These are phyloP conservation scores for Cyanodermella asteris DNA, from an alignment of 2,329 filamentous ascomycete species.

Conservation along the genomic window DNA sequence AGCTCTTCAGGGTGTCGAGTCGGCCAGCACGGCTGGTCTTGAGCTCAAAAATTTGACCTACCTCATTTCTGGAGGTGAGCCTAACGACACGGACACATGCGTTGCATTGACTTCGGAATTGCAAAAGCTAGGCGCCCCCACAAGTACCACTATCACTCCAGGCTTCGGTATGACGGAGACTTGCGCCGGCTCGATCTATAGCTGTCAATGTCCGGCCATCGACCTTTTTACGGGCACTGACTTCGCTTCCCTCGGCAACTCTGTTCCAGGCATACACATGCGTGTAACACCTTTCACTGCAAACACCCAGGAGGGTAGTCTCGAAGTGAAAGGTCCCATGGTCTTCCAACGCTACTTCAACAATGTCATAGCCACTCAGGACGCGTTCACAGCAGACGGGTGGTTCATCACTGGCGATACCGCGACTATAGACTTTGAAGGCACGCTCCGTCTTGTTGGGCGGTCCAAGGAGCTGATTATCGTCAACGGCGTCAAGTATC, in stretches of 20 bases:
- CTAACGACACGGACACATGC: conserved; percentile 19
- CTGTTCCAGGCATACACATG: conserved; percentile 19
- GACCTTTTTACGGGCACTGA: conserved; percentile 12
- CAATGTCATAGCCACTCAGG: conserved; percentile 10
- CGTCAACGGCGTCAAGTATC: conserved; percentile 26
- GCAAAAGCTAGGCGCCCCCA: conserved; percentile 12
- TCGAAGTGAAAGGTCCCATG: conserved; percentile 10
- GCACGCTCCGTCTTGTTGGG: conserved; percentile 17
- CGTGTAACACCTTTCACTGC: too few relatives aligned
- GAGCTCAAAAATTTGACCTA: conserved; percentile 13
- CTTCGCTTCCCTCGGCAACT: conserved; percentile 19
- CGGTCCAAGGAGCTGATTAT: conserved; percentile 23
- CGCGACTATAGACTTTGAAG: conserved; percentile 8
- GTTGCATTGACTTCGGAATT: conserved; percentile 12
- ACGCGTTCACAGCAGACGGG: conserved; percentile 12
- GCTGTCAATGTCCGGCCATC: conserved; percentile 16
- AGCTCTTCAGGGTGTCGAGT: conserved; percentile 1
- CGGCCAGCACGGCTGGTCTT: conserved; percentile 1
- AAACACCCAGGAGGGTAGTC: too few relatives aligned
- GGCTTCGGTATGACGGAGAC: conserved; percentile 32
- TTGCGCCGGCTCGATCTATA: conserved; percentile 25
- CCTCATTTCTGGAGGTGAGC: conserved; percentile 26
- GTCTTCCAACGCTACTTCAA: conserved; percentile 15
- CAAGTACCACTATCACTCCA: conserved; percentile 15
- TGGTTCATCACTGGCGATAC: conserved; percentile 15